phyloP scores from a whole-genome alignment of 1,284 basidiomycete genomes.

The Salmacisia buchloeana region DNA sequence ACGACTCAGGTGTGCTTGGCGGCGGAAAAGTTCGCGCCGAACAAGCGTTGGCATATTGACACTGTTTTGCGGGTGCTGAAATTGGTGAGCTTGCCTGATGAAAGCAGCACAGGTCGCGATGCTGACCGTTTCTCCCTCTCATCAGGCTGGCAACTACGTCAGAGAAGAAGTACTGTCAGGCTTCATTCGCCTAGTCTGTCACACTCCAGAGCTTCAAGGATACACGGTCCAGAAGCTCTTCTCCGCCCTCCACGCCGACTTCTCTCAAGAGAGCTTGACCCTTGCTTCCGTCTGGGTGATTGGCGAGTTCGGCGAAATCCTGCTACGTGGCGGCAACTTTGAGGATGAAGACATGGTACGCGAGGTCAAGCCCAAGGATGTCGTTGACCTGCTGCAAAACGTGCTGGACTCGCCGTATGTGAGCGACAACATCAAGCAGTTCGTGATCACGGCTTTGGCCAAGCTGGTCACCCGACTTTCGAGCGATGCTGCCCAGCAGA shows the following conservation, averaged over 20 bases:
- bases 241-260: constrained; percentile 76
- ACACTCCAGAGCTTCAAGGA: constrained; percentile 92
- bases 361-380: constrained; percentile 66
- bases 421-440: constrained; percentile 85
- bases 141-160: constrained; percentile 93
- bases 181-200: constrained; percentile 90
- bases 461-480: constrained; percentile 75
- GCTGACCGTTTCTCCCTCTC: background rate
- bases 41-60: constrained; percentile 98
- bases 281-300: constrained; percentile 91
- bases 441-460: constrained; percentile 79
- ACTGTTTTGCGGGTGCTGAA: constrained; percentile 89
- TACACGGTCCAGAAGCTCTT: constrained; percentile 93
- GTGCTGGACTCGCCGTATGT: constrained; percentile 90
- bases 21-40: constrained; percentile 92
- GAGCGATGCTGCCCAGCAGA: constrained; percentile 60
- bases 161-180: constrained; percentile 91
- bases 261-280: constrained; percentile 93
- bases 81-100: constrained; percentile 60
- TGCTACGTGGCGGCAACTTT: constrained; percentile 69
- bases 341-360: constrained; percentile 68
- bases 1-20: constrained; percentile 96
- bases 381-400: constrained; percentile 79
- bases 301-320: constrained; percentile 89
- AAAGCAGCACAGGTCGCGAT: background rate